These are phyloP conservation scores for Populus simonii DNA, from an alignment of 345 rosid genomes.

Conservation along the genomic window DNA sequence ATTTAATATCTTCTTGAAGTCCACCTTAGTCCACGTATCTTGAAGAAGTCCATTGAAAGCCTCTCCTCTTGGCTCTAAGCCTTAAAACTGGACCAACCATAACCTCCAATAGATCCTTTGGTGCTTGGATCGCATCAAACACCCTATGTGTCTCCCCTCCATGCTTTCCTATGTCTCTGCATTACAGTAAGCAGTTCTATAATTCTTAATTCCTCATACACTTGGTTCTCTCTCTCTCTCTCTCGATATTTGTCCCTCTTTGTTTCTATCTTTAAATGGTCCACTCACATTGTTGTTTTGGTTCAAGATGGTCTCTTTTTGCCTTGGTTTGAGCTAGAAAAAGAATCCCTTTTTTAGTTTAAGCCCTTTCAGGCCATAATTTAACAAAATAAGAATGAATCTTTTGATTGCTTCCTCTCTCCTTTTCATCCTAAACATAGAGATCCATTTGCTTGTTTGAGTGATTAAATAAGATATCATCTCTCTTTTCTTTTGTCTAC, in stretches of 20 bases:
- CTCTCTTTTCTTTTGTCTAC: no score
- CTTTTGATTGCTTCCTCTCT: background rate
- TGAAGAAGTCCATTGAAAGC: no score
- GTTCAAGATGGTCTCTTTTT: background rate
- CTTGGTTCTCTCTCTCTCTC: background rate
- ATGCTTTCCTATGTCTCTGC: slow-evolving; percentile 1
- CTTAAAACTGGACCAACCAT: no score
- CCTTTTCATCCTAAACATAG: background rate
- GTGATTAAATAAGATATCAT: background rate
- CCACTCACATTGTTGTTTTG: background rate
- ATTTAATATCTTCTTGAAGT: no score
- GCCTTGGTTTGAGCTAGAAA: slow-evolving; percentile 1
- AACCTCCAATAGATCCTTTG: no score
- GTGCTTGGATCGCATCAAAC: background rate
- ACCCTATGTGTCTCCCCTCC: slow-evolving; percentile 5
- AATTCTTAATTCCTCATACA: slow-evolving; percentile 3
- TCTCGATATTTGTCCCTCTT: background rate
- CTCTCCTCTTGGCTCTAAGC: no score
- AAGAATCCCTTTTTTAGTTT: background rate
- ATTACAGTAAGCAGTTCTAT: background rate
- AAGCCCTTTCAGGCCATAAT: background rate
- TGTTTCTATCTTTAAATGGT: background rate
- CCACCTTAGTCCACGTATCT: no score
- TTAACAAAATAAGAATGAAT: background rate
- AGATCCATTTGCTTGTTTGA: background rate